Evolutionary conservation across 202 grass and related monocot genomes (phyloP).

Genomic region (Zizania palustris): DNA sequence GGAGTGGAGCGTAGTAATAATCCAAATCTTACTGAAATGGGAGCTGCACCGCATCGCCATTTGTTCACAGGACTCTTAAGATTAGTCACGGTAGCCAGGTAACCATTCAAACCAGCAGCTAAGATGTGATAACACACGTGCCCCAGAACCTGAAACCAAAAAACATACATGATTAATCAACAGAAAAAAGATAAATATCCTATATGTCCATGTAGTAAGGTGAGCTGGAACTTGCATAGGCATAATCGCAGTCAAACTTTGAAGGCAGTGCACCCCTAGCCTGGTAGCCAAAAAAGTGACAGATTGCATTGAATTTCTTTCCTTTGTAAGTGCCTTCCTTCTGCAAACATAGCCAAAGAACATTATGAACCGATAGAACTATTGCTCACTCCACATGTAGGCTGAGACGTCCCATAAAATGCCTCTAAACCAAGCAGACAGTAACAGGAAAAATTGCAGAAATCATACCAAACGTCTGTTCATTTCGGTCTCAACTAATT

Average conservation of each 20-base stretch:
- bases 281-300: slow-evolving; percentile 99
- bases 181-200: slow-evolving; percentile 19
- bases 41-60: slow-evolving; percentile 93
- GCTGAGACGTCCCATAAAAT: slow-evolving; percentile 14
- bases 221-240: slow-evolving; percentile 70
- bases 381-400: slow-evolving; percentile 9
- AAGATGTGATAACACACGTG: slow-evolving; percentile 95
- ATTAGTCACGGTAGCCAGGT: slow-evolving; percentile 98
- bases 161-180: slow-evolving; percentile 31
- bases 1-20: neutral
- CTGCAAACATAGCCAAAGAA: slow-evolving; percentile 48
- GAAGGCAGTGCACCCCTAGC: slow-evolving; percentile 93
- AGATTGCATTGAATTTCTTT: slow-evolving; percentile 99
- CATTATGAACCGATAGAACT: slow-evolving; percentile 25
- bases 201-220: slow-evolving; percentile 19
- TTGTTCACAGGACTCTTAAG: slow-evolving; percentile 91
- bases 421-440: slow-evolving; percentile 17
- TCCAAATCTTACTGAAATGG: slow-evolving; percentile 71
- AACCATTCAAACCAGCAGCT: slow-evolving; percentile 89
- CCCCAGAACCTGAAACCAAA: slow-evolving; percentile 80
- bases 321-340: slow-evolving; percentile 97
- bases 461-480: slow-evolving; percentile 79
- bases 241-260: slow-evolving; percentile 97
- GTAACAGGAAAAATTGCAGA: slow-evolving; percentile 28
- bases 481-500: slow-evolving; percentile 94